Percentiles rank a stretch among this genome's conserved stretches.
Evolutionary conservation across 2,329 filamentous ascomycete genomes (phyloP).

Genomic region (Penicillium palitans): DNA sequence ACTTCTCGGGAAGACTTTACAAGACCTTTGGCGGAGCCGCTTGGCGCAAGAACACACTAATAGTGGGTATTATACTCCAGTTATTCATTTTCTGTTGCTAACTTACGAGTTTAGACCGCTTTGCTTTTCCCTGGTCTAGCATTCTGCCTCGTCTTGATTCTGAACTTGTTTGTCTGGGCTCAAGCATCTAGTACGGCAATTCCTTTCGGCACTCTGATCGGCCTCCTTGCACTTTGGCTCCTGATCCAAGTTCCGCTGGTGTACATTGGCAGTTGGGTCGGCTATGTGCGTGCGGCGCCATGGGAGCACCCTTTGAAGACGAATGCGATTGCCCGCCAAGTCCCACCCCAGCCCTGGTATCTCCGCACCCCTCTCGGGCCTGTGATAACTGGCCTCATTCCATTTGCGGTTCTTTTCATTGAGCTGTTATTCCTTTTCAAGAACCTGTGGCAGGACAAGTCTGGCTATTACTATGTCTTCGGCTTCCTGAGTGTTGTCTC

Average conservation of each 20-base stretch:
- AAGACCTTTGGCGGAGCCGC: conserved; percentile 76
- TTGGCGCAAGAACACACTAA: conserved; percentile 73
- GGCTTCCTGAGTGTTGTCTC: conserved; percentile 77
- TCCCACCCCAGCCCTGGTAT: conserved; percentile 77
- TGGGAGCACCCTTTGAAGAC: conserved; percentile 86
- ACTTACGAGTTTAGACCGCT: conserved; percentile 56
- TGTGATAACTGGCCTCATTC: conserved; percentile 73
- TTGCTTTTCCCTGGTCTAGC: conserved; percentile 75
- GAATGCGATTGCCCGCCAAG: conserved; percentile 67
- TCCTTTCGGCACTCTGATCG: conserved; percentile 75
- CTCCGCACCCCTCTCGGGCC: conserved; percentile 62
- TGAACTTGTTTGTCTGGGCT: conserved; percentile 88
- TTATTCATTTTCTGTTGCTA: conserved; percentile 14
- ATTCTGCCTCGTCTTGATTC: conserved; percentile 72
- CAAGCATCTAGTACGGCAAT: conserved; percentile 86
- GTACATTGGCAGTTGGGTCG: conserved; percentile 76
- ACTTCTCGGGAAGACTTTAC: conserved; percentile 81
- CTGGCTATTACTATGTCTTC: conserved; percentile 88
- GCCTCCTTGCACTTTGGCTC: conserved; percentile 74
- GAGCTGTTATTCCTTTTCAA: conserved; percentile 85
- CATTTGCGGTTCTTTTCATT: conserved; percentile 85
- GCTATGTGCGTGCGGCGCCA: conserved; percentile 64
- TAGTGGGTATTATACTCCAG: conserved; percentile 43
- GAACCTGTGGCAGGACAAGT: conserved; percentile 87
- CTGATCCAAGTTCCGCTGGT: conserved; percentile 84